Evolutionary conservation across 345 rosid species (phyloP).

Genomic region (Iberis pinnata): DNA sequence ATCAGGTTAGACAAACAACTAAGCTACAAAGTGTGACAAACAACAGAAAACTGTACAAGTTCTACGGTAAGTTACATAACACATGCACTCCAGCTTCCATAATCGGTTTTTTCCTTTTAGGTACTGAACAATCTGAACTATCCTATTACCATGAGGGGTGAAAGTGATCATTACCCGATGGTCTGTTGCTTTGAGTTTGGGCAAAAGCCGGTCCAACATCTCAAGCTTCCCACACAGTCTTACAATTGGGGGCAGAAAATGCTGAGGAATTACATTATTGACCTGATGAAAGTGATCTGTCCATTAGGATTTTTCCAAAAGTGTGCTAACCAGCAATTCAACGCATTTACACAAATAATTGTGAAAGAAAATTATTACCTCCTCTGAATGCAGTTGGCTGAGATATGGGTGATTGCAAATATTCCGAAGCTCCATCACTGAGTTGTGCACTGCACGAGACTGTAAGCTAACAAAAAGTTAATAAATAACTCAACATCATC

Average conservation of each 20-base stretch:
- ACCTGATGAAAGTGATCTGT: conserved; percentile 37
- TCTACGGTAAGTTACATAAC: no score
- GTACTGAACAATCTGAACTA: background rate
- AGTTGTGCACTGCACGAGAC: conserved; percentile 85
- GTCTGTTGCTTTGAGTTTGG: conserved; percentile 75
- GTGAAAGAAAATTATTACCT: conserved; percentile 60
- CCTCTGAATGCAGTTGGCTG: conserved; percentile 73
- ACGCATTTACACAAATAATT: conserved; percentile 32
- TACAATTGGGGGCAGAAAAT: conserved; percentile 69
- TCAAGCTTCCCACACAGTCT: conserved; percentile 91
- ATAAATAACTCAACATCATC: conserved; percentile 20
- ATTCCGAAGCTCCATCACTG: conserved; percentile 93
- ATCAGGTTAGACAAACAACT: background rate
- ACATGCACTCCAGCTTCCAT: no score
- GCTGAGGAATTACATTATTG: conserved; percentile 48
- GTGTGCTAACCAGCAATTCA: background rate
- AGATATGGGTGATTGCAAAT: conserved; percentile 92
- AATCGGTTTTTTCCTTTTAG: no score
- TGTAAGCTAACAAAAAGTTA: conserved; percentile 35
- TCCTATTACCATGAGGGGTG: background rate
- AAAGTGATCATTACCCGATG: conserved; percentile 55
- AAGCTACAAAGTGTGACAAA: background rate
- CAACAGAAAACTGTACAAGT: no score
- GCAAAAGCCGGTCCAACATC: conserved; percentile 78
- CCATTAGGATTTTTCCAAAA: background rate